Evolutionary conservation across 768 basidiomycete species (phyloP).

Genomic region (Agrocybe pediades): DNA sequence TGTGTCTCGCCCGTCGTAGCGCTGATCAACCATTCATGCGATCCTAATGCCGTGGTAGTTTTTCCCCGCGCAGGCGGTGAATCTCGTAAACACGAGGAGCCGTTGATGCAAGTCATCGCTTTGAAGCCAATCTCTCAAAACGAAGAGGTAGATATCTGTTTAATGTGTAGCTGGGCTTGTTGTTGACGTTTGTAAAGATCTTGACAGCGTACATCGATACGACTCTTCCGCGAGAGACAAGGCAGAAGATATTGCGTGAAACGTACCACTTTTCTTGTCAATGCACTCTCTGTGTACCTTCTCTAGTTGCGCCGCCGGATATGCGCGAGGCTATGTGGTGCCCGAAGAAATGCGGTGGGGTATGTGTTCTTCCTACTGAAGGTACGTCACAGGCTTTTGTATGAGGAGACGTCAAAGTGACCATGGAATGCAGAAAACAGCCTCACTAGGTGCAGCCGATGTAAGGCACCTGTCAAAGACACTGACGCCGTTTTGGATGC

Average conservation of each 20-base stretch:
- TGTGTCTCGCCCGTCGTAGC: constrained; percentile 82
- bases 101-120: constrained; percentile 72
- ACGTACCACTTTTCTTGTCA: constrained; percentile 80
- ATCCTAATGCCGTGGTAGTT: constrained; percentile 88
- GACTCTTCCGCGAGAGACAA: constrained; percentile 57
- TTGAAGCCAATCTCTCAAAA: constrained; percentile 60
- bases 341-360: constrained; percentile 67
- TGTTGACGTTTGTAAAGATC: constrained; percentile 46
- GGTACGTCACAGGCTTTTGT: constrained; percentile 37
- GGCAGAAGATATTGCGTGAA: constrained; percentile 61
- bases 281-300: constrained; percentile 58
- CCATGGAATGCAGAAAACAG: constrained; percentile 42
- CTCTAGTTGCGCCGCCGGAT: constrained; percentile 42
- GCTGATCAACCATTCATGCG: constrained; percentile 86
- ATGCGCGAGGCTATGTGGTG: constrained; percentile 71
- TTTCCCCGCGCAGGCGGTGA: constrained; percentile 63
- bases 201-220: constrained; percentile 86
- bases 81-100: constrained; percentile 42
- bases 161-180: constrained; percentile 3
- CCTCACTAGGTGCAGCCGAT: constrained; percentile 54
- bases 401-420: neutral
- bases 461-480: constrained; percentile 48
- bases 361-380: constrained; percentile 61
- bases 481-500: constrained; percentile 63
- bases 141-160: constrained; percentile 62